Base-by-base conservation (phyloP, 2,329 filamentous ascomycete genomes). In the Magnaporthales sp. region DNA sequence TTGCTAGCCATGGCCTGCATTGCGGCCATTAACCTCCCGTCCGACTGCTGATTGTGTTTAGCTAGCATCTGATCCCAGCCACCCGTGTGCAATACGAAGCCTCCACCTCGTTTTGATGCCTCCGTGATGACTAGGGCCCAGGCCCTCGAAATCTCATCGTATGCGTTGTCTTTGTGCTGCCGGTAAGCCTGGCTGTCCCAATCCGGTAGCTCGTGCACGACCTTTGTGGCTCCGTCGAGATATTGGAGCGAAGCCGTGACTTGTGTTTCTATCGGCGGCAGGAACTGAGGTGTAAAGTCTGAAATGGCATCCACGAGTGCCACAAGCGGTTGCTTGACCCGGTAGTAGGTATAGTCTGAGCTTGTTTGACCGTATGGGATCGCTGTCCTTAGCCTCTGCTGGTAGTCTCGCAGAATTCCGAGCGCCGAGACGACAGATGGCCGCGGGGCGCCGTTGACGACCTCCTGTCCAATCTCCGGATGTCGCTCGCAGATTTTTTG, bases 201-300 rank as follows among this genome's bases (percentile, higher is more conserved):
- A 73, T 96, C 87, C 3, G 95, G 95, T 60, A 99, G 83, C 54
- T 89, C 84, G 77, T 99, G 93, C 67, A 98, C 91, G 67, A 98
- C 87, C 70, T 94, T 89, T 32, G 95, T 99, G 68, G 91, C 94
- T 62, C 90, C 90, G 71, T 99, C 92, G 27, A 99, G 85, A 74
- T 93, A 99, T 72, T 89, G 88, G 63, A 99, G 83, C 1, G 93
- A 97, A 15, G 89, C 85, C 31, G 89, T 89, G n/a, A 91, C 83
- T 75, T 97, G 93, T 2, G 86, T 83, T 79, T 99, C 95, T 74
- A 91, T 90, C 0, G 95, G 95, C 13, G 95, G 95, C 2, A 99
- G 87, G 74, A 96, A 99, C 76, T 98, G 93, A 4, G 93, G 92
- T 0, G 93, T 98, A 75, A 96, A 99, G 75, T 99, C 95, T 75